These are phyloP conservation scores for Lactuca saligna DNA, from an alignment of 129 eudicot species.

Conservation along the genomic window DNA sequence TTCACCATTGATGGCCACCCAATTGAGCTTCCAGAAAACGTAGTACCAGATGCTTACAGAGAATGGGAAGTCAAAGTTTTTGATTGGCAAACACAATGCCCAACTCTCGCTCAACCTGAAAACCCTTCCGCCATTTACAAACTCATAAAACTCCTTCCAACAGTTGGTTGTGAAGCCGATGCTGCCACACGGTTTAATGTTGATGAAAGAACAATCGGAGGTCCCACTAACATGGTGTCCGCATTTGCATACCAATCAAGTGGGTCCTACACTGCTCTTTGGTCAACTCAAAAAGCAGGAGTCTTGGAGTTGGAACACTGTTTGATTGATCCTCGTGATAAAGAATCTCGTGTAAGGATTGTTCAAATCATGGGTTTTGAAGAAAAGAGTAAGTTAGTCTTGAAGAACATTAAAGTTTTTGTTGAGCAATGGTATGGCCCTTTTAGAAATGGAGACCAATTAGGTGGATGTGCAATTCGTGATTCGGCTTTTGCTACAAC, in stretches of 20 bases:
- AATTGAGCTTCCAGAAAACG: slow-evolving; percentile 79
- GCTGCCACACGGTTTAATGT: slow-evolving; percentile 68
- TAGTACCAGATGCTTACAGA: slow-evolving; percentile 79
- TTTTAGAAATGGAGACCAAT: slow-evolving; percentile 86
- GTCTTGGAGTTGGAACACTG: slow-evolving; percentile 82
- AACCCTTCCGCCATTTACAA: slow-evolving; percentile 48
- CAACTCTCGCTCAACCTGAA: slow-evolving; percentile 65
- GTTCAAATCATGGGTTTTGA: slow-evolving; percentile 58
- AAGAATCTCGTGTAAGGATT: slow-evolving; percentile 72
- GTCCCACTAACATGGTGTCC: slow-evolving; percentile 32
- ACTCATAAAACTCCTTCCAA: slow-evolving; percentile 72
- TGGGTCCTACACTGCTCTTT: slow-evolving; percentile 71
- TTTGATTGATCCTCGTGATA: slow-evolving; percentile 71
- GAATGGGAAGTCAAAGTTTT: slow-evolving; percentile 94
- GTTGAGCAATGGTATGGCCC: slow-evolving; percentile 98
- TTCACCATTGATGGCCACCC: slow-evolving; percentile 70
- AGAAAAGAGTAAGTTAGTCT: slow-evolving; percentile 33
- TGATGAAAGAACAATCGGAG: slow-evolving; percentile 55
- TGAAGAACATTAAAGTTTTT: slow-evolving; percentile 62
- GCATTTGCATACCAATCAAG: slow-evolving; percentile 66
- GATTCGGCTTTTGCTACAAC: slow-evolving; percentile 89
- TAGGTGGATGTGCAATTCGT: slow-evolving; percentile 92
- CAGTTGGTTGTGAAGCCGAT: slow-evolving; percentile 98
- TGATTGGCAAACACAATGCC: slow-evolving; percentile 99
- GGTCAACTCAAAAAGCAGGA: slow-evolving; percentile 36